Evolutionary conservation across 768 basidiomycete species (phyloP).

Genomic region (Termitomyces sp.): DNA sequence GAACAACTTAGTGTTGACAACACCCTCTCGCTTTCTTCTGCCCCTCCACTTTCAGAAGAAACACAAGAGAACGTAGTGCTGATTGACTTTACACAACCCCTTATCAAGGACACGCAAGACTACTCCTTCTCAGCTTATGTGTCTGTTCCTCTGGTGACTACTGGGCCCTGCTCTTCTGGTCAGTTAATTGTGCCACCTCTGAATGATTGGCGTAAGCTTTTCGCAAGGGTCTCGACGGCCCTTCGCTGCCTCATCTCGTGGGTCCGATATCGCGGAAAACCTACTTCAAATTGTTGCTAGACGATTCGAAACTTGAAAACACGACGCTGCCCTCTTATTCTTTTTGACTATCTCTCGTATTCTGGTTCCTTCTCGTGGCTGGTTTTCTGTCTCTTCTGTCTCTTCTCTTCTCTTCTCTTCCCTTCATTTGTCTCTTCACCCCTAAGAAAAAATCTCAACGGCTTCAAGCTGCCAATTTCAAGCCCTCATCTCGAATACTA

Average conservation of each 20-base stretch:
- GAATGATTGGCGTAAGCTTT: background rate
- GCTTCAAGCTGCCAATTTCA: background rate
- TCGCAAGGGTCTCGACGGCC: background rate
- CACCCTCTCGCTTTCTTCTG: background rate
- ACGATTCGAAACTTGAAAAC: background rate
- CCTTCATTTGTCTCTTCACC: background rate
- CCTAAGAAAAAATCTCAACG: background rate
- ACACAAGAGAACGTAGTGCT: background rate
- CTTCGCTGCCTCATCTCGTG: background rate
- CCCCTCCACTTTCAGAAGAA: background rate
- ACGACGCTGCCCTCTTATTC: background rate
- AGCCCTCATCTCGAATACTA: background rate
- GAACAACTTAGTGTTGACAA: background rate
- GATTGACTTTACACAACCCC: background rate
- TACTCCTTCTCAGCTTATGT: background rate
- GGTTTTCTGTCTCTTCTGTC: background rate
- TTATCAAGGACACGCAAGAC: background rate
- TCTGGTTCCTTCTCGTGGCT: background rate
- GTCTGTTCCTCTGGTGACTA: background rate
- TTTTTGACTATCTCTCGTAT: background rate
- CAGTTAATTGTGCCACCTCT: background rate
- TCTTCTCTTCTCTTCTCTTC: background rate
- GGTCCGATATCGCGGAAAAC: background rate
- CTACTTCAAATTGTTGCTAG: background rate
- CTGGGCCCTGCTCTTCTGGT: background rate